Evolutionary conservation across 2,329 filamentous ascomycete genomes (phyloP), one percentile per base, ranked within the genome.

Genomic region (Leptographium galeiforme): DNA sequence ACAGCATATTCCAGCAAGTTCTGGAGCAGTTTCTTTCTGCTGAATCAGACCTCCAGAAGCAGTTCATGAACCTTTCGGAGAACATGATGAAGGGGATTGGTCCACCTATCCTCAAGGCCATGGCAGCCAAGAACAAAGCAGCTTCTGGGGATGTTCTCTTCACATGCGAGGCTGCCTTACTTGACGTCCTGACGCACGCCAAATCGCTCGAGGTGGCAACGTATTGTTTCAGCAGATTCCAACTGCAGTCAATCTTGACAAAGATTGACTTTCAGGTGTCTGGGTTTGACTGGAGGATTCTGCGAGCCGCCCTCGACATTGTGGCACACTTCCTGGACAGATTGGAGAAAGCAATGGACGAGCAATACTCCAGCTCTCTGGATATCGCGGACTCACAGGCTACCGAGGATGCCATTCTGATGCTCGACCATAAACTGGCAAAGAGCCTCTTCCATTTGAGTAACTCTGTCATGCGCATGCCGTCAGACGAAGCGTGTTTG

Each of bases 1-100:
- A 73, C 57, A 70, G 68, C 19, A 72, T 84, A 36, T 80, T 82
- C 58, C 71, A 73, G 52, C 75, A 79, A 54, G 70, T 80, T 25
- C 64, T 81, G 43, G 70, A 76, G 8, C 78, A 84, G 57, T 81
- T 79, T 59, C 68, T 75, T 51, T 77, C 74, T 2, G 76, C 76
- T 3, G 75, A 74, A 10, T 66, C 70, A 1, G 78, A 81, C 51
- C 74, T 81, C 56, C 71, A 79, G 51, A 72, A 76, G 57, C 78
- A 82, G 60, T 68, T 78, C 33, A 57, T 69, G n/a, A 67, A 67
- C 13, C 65, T 82, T 59, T 69, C 75, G 4, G 72, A 69, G 53
- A 70, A 75, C 52, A 66, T 66, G 41, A 73, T 68, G 50, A 66
- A 63, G 18, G 63, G 65, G 1, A 65, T 79, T 41, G 70, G 66